These are phyloP conservation scores for Cyclocybe cylindracea DNA, from an alignment of 768 basidiomycete species.

Conservation along the genomic window DNA sequence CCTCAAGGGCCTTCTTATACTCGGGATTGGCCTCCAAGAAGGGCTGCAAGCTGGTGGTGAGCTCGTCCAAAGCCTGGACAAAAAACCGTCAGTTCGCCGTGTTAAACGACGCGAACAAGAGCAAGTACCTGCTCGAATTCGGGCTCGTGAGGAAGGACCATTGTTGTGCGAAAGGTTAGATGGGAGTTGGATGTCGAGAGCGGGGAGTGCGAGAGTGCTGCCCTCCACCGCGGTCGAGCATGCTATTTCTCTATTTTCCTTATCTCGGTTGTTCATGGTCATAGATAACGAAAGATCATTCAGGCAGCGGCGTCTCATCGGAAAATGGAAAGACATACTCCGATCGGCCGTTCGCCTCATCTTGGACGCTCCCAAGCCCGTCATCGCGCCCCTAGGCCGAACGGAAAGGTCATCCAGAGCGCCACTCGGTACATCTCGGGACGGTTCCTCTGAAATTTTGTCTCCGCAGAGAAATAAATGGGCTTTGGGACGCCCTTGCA, in stretches of 20 bases:
- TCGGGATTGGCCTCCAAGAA: conserved; percentile 69
- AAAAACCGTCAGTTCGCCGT: neutral
- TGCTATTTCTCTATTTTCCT: conserved; percentile 7
- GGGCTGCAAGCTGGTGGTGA: conserved; percentile 58
- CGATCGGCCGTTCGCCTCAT: conserved; percentile 20
- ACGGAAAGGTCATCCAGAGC: no score
- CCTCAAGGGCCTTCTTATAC: conserved; percentile 67
- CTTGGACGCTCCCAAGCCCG: neutral
- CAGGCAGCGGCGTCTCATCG: conserved; percentile 17
- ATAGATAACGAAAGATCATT: conserved; percentile 1
- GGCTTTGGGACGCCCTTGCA: no score
- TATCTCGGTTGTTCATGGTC: conserved; percentile 10
- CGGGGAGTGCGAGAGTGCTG: neutral
- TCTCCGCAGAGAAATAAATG: no score
- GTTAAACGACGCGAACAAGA: neutral
- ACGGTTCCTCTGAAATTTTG: neutral
- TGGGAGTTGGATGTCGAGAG: conserved; percentile 1
- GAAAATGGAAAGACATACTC: conserved; percentile 11
- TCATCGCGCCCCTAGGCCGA: neutral
- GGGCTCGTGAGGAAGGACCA: conserved; percentile 57
- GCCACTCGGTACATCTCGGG: neutral
- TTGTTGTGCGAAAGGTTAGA: conserved; percentile 15
- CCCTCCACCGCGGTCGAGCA: neutral
- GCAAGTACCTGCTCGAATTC: conserved; percentile 64
- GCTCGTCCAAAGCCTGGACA: conserved; percentile 62